Conservation (phyloP, 23 red algal genomes). For the Porphyridium purpureum region DNA sequence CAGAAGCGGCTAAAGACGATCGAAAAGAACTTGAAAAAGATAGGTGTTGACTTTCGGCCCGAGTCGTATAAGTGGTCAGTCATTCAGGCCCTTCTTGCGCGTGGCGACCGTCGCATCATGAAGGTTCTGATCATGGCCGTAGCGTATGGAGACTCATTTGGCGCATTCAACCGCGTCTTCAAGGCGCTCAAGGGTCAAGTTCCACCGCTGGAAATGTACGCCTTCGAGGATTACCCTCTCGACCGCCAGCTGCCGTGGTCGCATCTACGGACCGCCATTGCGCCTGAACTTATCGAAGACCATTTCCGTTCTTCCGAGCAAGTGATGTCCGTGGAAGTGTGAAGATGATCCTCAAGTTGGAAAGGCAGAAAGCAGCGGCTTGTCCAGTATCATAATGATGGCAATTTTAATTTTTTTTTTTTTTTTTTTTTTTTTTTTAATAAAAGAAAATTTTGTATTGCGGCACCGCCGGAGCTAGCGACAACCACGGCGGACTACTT, state of each 20-base stretch:
- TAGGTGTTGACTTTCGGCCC: conserved; percentile 24
- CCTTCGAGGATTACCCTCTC: conserved; percentile 14
- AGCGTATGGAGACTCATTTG: conserved; percentile 13
- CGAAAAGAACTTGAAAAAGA: conserved; percentile 1
- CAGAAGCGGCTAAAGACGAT: conserved; percentile 9
- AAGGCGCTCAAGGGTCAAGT: conserved; percentile 15
- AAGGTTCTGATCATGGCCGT: conserved; percentile 5
- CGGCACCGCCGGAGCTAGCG: no score
- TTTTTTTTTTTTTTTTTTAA: no score
- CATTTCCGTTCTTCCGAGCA: no score
- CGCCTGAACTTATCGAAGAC: not conserved
- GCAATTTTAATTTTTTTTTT: no score
- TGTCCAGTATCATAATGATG: no score
- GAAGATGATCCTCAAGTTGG: no score
- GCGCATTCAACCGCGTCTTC: conserved; percentile 11
- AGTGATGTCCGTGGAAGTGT: no score
- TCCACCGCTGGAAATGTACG: conserved; percentile 18
- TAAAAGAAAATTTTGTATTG: no score
- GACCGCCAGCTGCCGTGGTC: conserved; percentile 9
- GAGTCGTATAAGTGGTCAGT: conserved; percentile 27
- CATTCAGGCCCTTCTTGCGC: conserved; percentile 16
- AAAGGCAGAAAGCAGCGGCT: no score
- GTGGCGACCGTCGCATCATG: conserved; percentile 14
- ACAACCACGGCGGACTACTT: no score
- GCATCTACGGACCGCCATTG: conserved; percentile 5